Conservation (phyloP, 768 basidiomycete species). For the Boletus eberwhitei region DNA sequence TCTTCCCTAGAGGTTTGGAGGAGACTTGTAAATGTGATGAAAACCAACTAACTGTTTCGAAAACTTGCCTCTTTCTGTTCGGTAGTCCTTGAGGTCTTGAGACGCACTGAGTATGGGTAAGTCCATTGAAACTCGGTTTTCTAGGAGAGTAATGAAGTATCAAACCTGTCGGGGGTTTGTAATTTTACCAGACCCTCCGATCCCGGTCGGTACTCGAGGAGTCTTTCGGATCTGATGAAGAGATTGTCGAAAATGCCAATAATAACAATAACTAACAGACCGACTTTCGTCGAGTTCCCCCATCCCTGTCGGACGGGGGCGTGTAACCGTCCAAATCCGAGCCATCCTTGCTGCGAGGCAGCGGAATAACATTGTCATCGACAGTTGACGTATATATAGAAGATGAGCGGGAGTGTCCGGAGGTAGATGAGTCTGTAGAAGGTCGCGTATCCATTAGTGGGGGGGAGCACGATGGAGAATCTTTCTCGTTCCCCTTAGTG, state of each 20-base stretch:
- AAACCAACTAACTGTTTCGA: neutral
- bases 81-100: neutral
- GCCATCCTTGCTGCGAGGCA: too few species aligned
- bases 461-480: neutral
- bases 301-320: too few species aligned
- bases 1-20: slow-evolving; percentile 2
- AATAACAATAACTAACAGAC: too few species aligned
- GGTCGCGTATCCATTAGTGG: too few species aligned
- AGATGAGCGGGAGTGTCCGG: too few species aligned
- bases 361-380: too few species aligned
- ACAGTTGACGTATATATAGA: too few species aligned
- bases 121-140: neutral
- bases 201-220: neutral
- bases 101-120: neutral
- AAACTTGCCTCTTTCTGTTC: neutral
- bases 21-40: neutral
- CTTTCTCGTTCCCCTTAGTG: neutral
- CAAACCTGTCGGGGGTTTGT: neutral
- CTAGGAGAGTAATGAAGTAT: neutral
- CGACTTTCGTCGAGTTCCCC: too few species aligned
- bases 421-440: too few species aligned
- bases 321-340: too few species aligned
- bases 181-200: neutral
- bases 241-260: too few species aligned
- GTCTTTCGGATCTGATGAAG: too few species aligned